Evolutionary conservation across 352 stramenopile species (phyloP).

Genomic region (Phytopythium aichiense): DNA sequence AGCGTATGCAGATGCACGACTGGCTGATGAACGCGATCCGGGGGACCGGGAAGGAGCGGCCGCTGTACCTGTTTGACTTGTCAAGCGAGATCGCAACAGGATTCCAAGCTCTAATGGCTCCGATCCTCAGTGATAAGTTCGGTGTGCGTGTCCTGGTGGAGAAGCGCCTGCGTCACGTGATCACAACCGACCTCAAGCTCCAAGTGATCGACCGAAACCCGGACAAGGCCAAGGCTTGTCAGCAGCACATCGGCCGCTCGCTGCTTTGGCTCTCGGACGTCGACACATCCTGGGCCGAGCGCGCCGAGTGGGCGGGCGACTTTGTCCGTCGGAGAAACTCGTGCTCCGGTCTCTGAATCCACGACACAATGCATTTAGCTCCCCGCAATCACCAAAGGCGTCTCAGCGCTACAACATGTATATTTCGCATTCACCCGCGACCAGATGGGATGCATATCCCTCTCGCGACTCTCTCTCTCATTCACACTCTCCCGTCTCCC

Average conservation of each 20-base stretch:
- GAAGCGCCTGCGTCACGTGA: constrained; percentile 52
- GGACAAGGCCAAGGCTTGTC: constrained; percentile 26
- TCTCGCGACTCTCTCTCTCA: background rate
- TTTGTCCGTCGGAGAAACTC: constrained; percentile 32
- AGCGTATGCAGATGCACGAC: constrained; percentile 65
- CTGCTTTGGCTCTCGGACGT: constrained; percentile 49
- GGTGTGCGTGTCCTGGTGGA: constrained; percentile 54
- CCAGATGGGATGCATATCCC: background rate
- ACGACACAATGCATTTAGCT: background rate
- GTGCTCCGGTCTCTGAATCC: constrained; percentile 18
- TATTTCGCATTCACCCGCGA: constrained; percentile 1
- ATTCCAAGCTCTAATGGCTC: constrained; percentile 59
- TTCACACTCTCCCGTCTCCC: background rate
- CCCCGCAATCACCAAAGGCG: background rate
- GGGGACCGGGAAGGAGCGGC: constrained; percentile 39
- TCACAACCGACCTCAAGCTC: constrained; percentile 60
- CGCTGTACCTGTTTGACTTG: constrained; percentile 58
- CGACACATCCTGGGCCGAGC: constrained; percentile 35
- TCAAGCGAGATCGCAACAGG: constrained; percentile 55
- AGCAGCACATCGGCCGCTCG: constrained; percentile 51
- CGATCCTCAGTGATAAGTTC: constrained; percentile 52
- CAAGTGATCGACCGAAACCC: constrained; percentile 24
- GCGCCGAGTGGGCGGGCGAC: constrained; percentile 32
- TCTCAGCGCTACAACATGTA: background rate
- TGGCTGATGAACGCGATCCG: constrained; percentile 70